Evolutionary conservation across 257 asterid species (phyloP).

Genomic region (Nicotiana attenuata): DNA sequence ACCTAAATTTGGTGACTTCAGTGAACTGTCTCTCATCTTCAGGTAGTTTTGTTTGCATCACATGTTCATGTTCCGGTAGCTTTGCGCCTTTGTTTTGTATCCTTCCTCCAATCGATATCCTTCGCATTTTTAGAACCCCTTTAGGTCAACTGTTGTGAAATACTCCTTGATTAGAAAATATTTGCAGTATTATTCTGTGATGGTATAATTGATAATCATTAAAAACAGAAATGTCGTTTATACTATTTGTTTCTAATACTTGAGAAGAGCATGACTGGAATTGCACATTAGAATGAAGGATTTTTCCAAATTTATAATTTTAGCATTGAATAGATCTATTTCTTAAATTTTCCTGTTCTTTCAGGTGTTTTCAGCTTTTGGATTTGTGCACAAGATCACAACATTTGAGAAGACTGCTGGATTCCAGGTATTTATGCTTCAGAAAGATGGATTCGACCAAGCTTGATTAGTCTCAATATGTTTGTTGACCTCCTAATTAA

Average conservation of each 20-base stretch:
- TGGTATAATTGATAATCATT: not conserved
- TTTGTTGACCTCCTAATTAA: not conserved
- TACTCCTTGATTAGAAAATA: not conserved
- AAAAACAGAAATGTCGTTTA: not conserved
- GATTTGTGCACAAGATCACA: conserved; percentile 86
- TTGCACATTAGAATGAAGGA: not conserved
- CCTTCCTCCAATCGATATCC: not conserved
- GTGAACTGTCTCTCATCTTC: not conserved
- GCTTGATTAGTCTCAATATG: conserved; percentile 1
- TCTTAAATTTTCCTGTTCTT: conserved; percentile 6
- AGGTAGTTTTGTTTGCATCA: conserved; percentile 3
- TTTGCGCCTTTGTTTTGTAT: not conserved
- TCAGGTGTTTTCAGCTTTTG: conserved; percentile 93
- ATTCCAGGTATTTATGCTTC: conserved; percentile 57
- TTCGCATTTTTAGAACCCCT: not conserved
- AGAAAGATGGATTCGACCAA: not conserved
- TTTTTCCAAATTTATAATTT: not conserved
- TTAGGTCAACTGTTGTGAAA: not conserved
- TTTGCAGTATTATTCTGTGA: not conserved
- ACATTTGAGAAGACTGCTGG: conserved; percentile 99
- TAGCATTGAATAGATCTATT: not conserved
- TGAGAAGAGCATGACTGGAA: not conserved
- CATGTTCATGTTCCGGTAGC: not conserved
- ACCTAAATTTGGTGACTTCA: not conserved
- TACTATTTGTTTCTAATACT: conserved; percentile 2